Percentiles rank a stretch among this genome's conserved stretches.
Evolutionary conservation across 169 alveolate genomes (phyloP).

Genomic region (Plasmodium fragile): DNA sequence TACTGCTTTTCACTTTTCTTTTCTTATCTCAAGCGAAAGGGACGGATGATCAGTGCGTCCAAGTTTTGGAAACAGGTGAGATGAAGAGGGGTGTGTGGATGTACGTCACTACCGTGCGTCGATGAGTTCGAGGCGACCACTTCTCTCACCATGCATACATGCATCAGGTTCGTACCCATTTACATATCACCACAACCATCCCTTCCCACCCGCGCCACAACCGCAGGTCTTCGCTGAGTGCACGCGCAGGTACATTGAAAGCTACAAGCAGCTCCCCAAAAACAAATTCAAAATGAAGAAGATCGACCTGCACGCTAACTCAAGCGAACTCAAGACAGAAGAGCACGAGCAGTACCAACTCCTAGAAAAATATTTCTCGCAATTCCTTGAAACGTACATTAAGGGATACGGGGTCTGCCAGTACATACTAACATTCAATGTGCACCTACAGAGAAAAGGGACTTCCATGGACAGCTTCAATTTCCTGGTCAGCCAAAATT

Average conservation of each 20-base stretch:
- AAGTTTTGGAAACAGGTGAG: constrained; percentile 70
- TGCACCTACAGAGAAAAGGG: constrained; percentile 91
- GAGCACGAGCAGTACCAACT: constrained; percentile 79
- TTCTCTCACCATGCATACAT: not conserved
- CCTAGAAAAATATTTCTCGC: constrained; percentile 73
- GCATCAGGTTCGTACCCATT: not conserved
- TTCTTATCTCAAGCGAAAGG: constrained; percentile 5
- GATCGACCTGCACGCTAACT: constrained; percentile 2
- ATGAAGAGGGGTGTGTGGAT: too few species aligned
- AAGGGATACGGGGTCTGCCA: constrained; percentile 84
- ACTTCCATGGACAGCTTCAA: constrained; percentile 90
- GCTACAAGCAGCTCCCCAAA: constrained; percentile 59
- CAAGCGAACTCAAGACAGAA: constrained; percentile 16
- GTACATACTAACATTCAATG: constrained; percentile 81
- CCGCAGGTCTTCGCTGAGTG: constrained; percentile 51
- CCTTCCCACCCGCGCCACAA: not conserved
- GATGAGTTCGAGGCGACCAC: not conserved
- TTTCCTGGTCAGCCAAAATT: constrained; percentile 82
- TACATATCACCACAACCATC: not conserved
- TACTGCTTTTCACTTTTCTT: constrained; percentile 63
- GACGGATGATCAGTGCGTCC: constrained; percentile 3
- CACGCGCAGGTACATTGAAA: constrained; percentile 59
- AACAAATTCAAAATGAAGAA: constrained; percentile 66
- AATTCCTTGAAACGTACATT: constrained; percentile 78
- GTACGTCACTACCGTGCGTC: not conserved